These are phyloP conservation scores for Biscogniauxia sp. DNA, from an alignment of 2,329 filamentous ascomycete species.

Conservation along the genomic window DNA sequence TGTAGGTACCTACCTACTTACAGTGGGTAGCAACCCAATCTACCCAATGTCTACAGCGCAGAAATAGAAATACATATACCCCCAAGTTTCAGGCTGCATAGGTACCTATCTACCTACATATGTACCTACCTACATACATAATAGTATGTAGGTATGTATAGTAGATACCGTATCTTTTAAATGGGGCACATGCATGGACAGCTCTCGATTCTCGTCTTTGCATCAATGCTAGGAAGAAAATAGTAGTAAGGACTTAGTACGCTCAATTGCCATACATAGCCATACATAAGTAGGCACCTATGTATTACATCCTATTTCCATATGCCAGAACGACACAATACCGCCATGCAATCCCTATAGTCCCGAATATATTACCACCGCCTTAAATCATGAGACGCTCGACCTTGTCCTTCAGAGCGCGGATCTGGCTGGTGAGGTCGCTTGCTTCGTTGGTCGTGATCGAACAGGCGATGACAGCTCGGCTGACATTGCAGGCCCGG, in stretches of 20 bases:
- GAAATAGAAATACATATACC: too few species aligned
- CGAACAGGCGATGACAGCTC: slow-evolving; percentile 76
- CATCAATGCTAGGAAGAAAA: too few species aligned
- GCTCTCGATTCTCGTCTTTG: too few species aligned
- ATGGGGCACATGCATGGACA: too few species aligned
- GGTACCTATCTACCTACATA: too few species aligned
- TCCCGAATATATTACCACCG: slow-evolving; percentile 9
- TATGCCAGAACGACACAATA: neutral
- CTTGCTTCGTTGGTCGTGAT: slow-evolving; percentile 92
- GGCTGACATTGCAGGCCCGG: slow-evolving; percentile 83
- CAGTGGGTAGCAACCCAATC: neutral
- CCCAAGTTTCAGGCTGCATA: neutral
- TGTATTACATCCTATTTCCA: neutral
- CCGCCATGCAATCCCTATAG: slow-evolving; percentile 5
- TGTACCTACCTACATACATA: too few species aligned
- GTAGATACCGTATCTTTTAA: too few species aligned
- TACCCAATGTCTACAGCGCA: too few species aligned
- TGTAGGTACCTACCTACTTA: neutral
- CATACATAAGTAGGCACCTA: too few species aligned
- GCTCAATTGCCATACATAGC: too few species aligned
- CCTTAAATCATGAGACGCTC: slow-evolving; percentile 89
- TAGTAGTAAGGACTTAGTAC: too few species aligned
- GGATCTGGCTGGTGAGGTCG: slow-evolving; percentile 85
- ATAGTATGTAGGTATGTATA: too few species aligned
- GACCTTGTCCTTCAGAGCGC: slow-evolving; percentile 88